These are phyloP conservation scores for Eleusine coracana DNA, from an alignment of 176 grass and related monocot species.

Conservation along the genomic window DNA sequence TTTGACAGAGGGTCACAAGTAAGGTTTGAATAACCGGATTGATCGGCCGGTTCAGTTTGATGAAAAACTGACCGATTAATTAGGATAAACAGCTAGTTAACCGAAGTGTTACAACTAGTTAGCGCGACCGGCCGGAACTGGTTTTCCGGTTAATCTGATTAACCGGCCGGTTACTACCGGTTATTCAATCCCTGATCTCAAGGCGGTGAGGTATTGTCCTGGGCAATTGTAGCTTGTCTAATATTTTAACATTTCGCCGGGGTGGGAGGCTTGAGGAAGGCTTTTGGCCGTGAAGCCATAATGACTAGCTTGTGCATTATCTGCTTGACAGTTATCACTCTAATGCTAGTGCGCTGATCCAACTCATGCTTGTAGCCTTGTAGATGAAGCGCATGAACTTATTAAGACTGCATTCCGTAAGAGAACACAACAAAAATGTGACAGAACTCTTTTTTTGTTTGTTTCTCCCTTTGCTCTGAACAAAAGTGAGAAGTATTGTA, in stretches of 20 bases:
- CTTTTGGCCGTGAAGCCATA: constrained; percentile 51
- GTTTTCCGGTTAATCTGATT: too few relatives aligned
- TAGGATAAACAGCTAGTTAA: too few relatives aligned
- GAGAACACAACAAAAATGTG: background rate
- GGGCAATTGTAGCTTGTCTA: constrained; percentile 53
- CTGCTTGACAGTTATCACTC: constrained; percentile 32
- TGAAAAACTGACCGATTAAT: too few relatives aligned
- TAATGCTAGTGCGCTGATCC: constrained; percentile 50
- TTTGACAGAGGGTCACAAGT: constrained; percentile 55
- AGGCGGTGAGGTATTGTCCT: constrained; percentile 50
- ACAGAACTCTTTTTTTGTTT: background rate
- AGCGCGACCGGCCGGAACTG: too few relatives aligned
- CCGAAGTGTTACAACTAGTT: too few relatives aligned
- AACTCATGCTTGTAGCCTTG: background rate
- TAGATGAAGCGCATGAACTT: background rate
- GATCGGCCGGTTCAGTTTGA: too few relatives aligned
- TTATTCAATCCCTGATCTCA: too few relatives aligned
- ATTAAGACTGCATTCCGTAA: background rate
- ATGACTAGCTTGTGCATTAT: constrained; percentile 61
- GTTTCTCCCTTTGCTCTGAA: background rate
- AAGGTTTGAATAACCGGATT: too few relatives aligned
- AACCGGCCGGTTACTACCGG: too few relatives aligned
- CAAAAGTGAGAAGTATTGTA: background rate
- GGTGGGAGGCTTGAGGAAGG: constrained; percentile 41
- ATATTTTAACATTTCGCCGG: constrained; percentile 69